A percentile compares a stretch with the other conserved stretches of the same genome.
Evolutionary conservation across 164 flowering plant species (phyloP).

Genomic region (Dillenia turbinata): DNA sequence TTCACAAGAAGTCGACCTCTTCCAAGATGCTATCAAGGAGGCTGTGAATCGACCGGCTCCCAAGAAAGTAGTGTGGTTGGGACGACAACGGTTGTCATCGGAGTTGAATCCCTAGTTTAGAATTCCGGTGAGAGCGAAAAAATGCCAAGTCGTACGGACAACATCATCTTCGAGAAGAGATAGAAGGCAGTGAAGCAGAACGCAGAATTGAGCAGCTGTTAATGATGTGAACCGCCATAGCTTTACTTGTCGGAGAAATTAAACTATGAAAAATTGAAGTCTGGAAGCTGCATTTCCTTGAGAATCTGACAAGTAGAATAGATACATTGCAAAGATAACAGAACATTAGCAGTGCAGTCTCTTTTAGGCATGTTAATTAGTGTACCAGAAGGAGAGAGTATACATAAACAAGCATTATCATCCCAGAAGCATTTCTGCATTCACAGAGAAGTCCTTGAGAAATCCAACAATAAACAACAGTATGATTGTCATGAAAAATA

Average conservation of each 20-base stretch:
- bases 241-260: neutral
- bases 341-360: too few species aligned
- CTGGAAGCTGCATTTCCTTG: slow-evolving; percentile 66
- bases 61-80: slow-evolving; percentile 1
- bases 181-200: slow-evolving; percentile 34
- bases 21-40: slow-evolving; percentile 35
- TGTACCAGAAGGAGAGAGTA: neutral
- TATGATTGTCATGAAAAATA: slow-evolving; percentile 10
- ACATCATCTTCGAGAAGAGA: slow-evolving; percentile 25
- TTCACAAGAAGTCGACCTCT: slow-evolving; percentile 17
- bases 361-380: too few species aligned
- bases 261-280: neutral
- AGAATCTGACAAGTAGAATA: too few species aligned
- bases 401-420: neutral
- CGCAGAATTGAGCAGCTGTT: slow-evolving; percentile 43
- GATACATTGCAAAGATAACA: neutral
- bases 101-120: slow-evolving; percentile 14
- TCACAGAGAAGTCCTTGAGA: too few species aligned
- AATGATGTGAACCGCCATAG: slow-evolving; percentile 57
- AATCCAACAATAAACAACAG: too few species aligned
- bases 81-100: slow-evolving; percentile 2
- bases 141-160: slow-evolving; percentile 15
- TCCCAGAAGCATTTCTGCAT: neutral
- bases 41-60: slow-evolving; percentile 30
- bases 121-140: slow-evolving; percentile 4